Percentiles rank a stretch among this genome's conserved stretches.
Evolutionary conservation across 345 rosid genomes (phyloP).

Genomic region (Physaria fendleri): DNA sequence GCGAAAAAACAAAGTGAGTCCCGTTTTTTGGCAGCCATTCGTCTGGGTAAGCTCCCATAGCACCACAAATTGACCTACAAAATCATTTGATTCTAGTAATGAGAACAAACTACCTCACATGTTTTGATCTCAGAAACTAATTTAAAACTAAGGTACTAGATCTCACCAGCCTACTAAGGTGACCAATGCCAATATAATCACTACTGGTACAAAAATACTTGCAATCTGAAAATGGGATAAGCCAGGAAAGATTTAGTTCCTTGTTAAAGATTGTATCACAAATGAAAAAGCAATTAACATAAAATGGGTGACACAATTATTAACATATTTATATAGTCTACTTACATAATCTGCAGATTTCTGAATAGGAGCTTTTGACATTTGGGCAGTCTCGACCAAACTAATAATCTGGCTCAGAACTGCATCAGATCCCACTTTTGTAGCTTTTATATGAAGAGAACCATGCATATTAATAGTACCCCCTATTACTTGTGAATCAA

Average conservation of each 20-base stretch:
- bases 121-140: neutral
- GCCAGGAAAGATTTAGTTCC: neutral
- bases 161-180: constrained; percentile 89
- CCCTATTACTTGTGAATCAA: constrained; percentile 55
- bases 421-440: constrained; percentile 89
- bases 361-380: constrained; percentile 99
- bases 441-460: no score
- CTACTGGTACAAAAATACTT: constrained; percentile 93
- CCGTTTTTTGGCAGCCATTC: constrained; percentile 89
- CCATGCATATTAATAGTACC: no score
- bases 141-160: constrained; percentile 1
- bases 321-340: constrained; percentile 10
- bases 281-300: no score
- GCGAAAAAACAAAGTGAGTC: constrained; percentile 84
- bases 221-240: constrained; percentile 64
- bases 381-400: constrained; percentile 97
- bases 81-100: neutral
- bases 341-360: constrained; percentile 97
- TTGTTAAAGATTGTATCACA: no score
- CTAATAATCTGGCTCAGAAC: constrained; percentile 95
- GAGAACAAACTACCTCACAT: constrained; percentile 9
- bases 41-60: constrained; percentile 75
- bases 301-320: neutral
- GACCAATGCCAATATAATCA: constrained; percentile 65
- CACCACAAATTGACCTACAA: constrained; percentile 75